Conservation (phyloP, 2,329 filamentous ascomycete species). For the Arthrinium puccinioides region DNA sequence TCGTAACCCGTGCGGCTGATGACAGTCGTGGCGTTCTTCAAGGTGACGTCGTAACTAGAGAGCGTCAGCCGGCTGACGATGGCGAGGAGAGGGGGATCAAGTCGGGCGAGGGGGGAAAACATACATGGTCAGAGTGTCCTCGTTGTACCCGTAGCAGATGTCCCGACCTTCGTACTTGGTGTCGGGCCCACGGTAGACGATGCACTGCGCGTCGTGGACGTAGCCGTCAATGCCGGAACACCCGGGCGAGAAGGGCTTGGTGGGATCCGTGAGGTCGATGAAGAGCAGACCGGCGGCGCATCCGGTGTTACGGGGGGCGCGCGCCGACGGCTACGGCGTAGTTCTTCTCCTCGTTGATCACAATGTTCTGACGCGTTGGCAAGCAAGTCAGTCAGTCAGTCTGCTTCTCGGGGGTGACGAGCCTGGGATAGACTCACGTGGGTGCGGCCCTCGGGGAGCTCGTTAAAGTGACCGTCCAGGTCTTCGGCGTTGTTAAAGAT, state of each 20-base stretch:
- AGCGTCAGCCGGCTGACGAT: no score
- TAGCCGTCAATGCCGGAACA: conserved; percentile 49
- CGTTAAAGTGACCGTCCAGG: conserved; percentile 26
- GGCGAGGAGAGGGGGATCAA: neutral
- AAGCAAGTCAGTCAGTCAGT: neutral
- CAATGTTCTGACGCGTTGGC: conserved; percentile 38
- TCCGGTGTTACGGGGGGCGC: conserved; percentile 28
- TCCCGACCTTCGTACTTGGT: conserved; percentile 37
- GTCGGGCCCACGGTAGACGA: conserved; percentile 44
- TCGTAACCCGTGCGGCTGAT: conserved; percentile 46
- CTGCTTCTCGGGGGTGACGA: no score
- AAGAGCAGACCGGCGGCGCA: conserved; percentile 40
- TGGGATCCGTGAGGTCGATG: conserved; percentile 47
- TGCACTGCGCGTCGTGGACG: conserved; percentile 49
- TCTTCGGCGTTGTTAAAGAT: conserved; percentile 25
- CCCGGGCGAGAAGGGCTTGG: conserved; percentile 44
- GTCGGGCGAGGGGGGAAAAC: neutral
- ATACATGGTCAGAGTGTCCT: conserved; percentile 40
- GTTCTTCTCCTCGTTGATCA: conserved; percentile 40
- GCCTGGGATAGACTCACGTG: neutral
- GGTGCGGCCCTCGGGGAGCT: conserved; percentile 28
- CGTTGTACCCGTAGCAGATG: conserved; percentile 51
- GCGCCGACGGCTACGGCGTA: conserved; percentile 39
- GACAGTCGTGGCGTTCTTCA: conserved; percentile 39
- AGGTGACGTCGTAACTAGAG: conserved; percentile 38